Evolutionary conservation across 441 rosid genomes (phyloP).

Genomic region (Manihot esculenta): DNA sequence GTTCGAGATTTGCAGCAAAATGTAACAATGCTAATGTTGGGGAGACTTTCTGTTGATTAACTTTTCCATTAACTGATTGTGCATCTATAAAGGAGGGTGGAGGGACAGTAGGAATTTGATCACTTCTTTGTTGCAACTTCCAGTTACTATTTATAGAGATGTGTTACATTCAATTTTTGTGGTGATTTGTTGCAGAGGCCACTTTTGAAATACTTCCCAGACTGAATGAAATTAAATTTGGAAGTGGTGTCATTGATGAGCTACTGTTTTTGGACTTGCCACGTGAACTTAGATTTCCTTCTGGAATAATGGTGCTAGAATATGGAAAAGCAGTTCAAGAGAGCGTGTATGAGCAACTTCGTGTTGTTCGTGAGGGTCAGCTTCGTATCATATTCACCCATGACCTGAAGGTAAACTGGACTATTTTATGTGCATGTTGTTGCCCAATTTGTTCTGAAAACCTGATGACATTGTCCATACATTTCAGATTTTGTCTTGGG

Average conservation of each 20-base stretch:
- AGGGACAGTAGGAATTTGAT: no score
- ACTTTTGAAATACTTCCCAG: conserved; percentile 96
- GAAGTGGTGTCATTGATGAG: conserved; percentile 96
- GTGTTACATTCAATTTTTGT: neutral
- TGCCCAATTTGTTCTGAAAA: conserved; percentile 13
- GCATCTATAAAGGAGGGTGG: no score
- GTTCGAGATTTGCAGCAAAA: neutral
- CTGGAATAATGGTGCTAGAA: conserved; percentile 85
- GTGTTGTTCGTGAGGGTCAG: conserved; percentile 97
- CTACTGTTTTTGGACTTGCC: conserved; percentile 91
- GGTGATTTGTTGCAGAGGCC: conserved; percentile 62
- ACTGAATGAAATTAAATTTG: conserved; percentile 94
- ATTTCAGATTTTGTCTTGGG: conserved; percentile 90
- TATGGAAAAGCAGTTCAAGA: conserved; percentile 95
- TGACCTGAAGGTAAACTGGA: conserved; percentile 71
- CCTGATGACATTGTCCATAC: conserved; percentile 16
- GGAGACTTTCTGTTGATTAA: neutral
- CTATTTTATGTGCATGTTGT: conserved; percentile 10
- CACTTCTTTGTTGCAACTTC: neutral
- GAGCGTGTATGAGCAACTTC: conserved; percentile 95
- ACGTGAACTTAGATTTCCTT: conserved; percentile 66
- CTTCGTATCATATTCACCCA: conserved; percentile 87
- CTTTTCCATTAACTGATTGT: neutral
- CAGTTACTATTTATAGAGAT: conserved; percentile 5
- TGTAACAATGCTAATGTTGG: no score